Evolutionary conservation across 2,329 filamentous ascomycete species (phyloP), one percentile per base, ranked within the genome.

Genomic region (Sporothrix globosa): DNA sequence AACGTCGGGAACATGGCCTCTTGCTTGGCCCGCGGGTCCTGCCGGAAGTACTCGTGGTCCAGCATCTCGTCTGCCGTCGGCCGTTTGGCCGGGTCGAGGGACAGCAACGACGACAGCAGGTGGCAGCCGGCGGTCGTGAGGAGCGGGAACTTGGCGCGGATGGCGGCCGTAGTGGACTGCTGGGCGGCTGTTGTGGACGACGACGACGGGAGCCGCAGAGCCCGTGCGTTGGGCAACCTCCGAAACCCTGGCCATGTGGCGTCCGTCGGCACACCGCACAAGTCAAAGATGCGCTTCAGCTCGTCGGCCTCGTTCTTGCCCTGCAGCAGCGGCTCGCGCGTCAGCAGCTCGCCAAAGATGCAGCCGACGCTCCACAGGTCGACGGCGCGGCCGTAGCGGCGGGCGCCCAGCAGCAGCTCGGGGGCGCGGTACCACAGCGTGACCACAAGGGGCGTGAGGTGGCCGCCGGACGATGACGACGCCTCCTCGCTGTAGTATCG

Each of bases 341-440:
- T 90, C 24, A 98, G 84, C 3, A 99, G 86, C 82, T 99, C 96
- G 72, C 90, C 95, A 77, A 99, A 97, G 77, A 99, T 93, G 81
- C 96, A 98, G 14, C 96, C 96, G 3, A 98, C 83, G 80, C 92
- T 96, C 96, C 96, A 99, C 86, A 98, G 91, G 81, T 98, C 96
- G 75, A 98, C 85, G 72, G 91, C 87, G 0, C 85, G 82, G 71
- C 86, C 90, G 81, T 99, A 99, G 19, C 85, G 86, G 48, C 87
- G 86, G 0, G 92, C 84, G 6, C 96, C 96, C 3, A 98, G 88
- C 1, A 99, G 86, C 13, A 98, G 86, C 80, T 98, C 96, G 0
- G 96, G 96, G 0, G 92, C 87, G 70, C 96, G 92, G 80, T 99
- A 99, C 96, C 96, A 99, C 7, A 99, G 86, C 7, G 96, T 99